Conservation (phyloP, 768 basidiomycete genomes). For the Agrocybe chaxingu region DNA sequence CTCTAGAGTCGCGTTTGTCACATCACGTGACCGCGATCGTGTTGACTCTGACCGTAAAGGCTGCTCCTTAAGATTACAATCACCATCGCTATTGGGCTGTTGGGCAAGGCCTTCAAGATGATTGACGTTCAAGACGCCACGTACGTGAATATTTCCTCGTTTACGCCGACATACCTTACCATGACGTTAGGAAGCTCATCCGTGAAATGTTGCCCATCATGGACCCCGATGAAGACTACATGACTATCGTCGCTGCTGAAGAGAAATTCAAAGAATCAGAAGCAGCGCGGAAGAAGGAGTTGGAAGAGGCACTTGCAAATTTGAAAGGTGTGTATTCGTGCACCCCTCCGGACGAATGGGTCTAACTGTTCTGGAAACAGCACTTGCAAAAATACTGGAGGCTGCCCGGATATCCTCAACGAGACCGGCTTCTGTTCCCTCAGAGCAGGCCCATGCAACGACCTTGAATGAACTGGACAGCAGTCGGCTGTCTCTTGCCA, state of each 20-base stretch:
- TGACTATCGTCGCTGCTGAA: conserved; percentile 72
- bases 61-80: not conserved
- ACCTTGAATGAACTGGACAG: conserved; percentile 64
- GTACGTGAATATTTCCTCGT: conserved; percentile 21
- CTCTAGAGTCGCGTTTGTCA: conserved; percentile 2
- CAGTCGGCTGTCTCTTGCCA: conserved; percentile 61
- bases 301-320: conserved; percentile 63
- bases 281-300: conserved; percentile 56
- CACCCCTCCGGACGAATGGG: too few relatives aligned
- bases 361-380: conserved; percentile 30
- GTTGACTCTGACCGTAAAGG: not conserved
- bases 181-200: conserved; percentile 52
- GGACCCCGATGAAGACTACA: conserved; percentile 75
- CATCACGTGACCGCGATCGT: conserved; percentile 11
- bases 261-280: conserved; percentile 62
- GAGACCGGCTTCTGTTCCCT: conserved; percentile 67
- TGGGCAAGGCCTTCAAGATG: conserved; percentile 8
- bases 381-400: conserved; percentile 61
- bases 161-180: not conserved
- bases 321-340: conserved; percentile 50
- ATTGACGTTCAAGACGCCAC: conserved; percentile 48
- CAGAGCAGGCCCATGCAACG: conserved; percentile 57
- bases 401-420: conserved; percentile 68
- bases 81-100: not conserved
- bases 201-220: conserved; percentile 70